These are phyloP conservation scores for Arxiozyma slooffiae DNA, from an alignment of 1,139 yeast species.

Conservation along the genomic window DNA sequence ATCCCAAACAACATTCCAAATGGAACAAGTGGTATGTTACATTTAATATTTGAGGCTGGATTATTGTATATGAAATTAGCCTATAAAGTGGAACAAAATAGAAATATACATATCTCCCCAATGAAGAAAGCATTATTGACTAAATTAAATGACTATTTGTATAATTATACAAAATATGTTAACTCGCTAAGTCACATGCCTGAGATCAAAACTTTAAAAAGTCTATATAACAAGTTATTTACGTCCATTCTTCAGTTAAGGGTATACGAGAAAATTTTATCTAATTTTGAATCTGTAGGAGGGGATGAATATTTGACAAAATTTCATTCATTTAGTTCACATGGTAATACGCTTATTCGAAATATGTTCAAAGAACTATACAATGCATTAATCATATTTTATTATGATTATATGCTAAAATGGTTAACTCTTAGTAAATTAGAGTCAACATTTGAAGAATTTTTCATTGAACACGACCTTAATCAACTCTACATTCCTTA, in stretches of 20 bases:
- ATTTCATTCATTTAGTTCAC: constrained; percentile 43
- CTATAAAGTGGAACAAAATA: constrained; percentile 29
- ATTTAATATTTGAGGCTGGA: constrained; percentile 61
- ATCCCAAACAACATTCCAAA: constrained; percentile 49
- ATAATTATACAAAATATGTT: constrained; percentile 45
- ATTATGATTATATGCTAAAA: constrained; percentile 47
- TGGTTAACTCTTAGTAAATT: constrained; percentile 71
- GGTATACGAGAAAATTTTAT: constrained; percentile 39
- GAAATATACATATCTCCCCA: constrained; percentile 36
- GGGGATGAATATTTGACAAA: constrained; percentile 53
- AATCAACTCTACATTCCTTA: constrained; percentile 12
- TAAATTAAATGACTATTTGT: constrained; percentile 45
- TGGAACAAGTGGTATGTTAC: constrained; percentile 50
- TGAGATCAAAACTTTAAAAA: constrained; percentile 30
- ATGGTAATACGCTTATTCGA: constrained; percentile 53
- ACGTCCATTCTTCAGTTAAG: constrained; percentile 50
- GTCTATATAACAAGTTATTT: constrained; percentile 39
- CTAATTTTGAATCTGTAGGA: constrained; percentile 31
- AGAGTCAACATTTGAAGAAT: constrained; percentile 48
- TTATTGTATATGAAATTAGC: constrained; percentile 47
- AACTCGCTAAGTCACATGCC: constrained; percentile 41
- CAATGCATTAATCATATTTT: constrained; percentile 45
- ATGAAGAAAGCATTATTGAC: constrained; percentile 56
- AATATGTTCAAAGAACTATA: constrained; percentile 40
- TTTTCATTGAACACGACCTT: constrained; percentile 42